Percentiles rank a stretch among this genome's conserved stretches.
These are phyloP conservation scores for Tremella fuciformis DNA, from an alignment of 768 basidiomycete genomes.

Conservation along the genomic window DNA sequence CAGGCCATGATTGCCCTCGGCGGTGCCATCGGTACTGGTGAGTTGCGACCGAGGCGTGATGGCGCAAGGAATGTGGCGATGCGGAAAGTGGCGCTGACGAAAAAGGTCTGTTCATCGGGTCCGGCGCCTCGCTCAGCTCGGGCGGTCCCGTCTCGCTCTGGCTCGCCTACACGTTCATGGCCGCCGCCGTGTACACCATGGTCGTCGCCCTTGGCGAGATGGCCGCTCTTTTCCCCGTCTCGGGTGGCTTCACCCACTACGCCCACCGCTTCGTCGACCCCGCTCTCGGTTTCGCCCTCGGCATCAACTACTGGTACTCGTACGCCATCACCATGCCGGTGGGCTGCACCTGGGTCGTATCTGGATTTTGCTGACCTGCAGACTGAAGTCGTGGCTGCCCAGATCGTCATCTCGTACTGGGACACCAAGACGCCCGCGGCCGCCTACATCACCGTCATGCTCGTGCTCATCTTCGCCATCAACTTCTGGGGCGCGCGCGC, in stretches of 20 bases:
- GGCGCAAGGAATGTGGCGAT: background rate
- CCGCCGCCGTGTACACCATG: constrained; percentile 48
- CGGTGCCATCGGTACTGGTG: constrained; percentile 51
- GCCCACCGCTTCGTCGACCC: constrained; percentile 55
- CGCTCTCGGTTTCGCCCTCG: constrained; percentile 50
- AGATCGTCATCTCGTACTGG: constrained; percentile 50
- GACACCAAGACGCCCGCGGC: constrained; percentile 39
- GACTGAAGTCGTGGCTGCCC: constrained; percentile 18
- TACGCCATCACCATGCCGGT: constrained; percentile 49
- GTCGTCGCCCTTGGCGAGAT: constrained; percentile 49
- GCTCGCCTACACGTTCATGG: constrained; percentile 48
- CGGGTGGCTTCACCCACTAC: constrained; percentile 55
- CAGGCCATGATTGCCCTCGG: constrained; percentile 52
- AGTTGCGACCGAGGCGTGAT: constrained; percentile 4
- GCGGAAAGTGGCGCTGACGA: background rate
- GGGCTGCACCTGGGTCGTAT: background rate
- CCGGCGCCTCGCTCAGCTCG: constrained; percentile 36
- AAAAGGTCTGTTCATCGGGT: constrained; percentile 49
- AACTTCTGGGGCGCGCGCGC: constrained; percentile 53
- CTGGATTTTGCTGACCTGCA: background rate
- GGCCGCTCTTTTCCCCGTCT: constrained; percentile 51
- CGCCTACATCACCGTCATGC: constrained; percentile 52
- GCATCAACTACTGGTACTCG: constrained; percentile 31
- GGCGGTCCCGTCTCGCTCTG: constrained; percentile 50
- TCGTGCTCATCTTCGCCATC: constrained; percentile 49